Evolutionary conservation across 768 basidiomycete species (phyloP).

Genomic region (Pleurotus cornucopiae): DNA sequence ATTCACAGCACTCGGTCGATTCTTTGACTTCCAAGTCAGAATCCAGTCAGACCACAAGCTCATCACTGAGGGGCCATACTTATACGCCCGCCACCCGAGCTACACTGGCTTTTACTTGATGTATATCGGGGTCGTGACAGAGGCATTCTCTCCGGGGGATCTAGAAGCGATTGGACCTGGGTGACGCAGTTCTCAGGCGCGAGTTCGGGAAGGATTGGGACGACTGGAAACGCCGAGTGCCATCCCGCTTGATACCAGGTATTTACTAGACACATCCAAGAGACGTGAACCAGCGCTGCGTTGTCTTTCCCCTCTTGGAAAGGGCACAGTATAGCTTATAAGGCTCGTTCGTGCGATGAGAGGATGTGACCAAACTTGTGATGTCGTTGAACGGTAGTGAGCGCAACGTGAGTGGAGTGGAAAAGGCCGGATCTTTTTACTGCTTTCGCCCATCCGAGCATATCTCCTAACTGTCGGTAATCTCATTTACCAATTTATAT

Average conservation of each 20-base stretch:
- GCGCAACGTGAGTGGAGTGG: too few species aligned
- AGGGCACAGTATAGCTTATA: too few species aligned
- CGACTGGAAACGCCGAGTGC: slow-evolving; percentile 19
- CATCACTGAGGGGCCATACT: neutral
- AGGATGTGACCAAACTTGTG: too few species aligned
- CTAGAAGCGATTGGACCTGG: neutral
- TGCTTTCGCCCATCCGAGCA: too few species aligned
- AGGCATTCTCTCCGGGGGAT: neutral
- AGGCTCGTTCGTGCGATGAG: too few species aligned
- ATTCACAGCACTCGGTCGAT: neutral
- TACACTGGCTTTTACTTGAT: neutral
- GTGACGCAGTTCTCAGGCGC: neutral
- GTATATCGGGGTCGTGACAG: neutral
- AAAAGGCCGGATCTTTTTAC: too few species aligned
- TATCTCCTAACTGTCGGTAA: too few species aligned
- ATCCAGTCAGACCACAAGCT: neutral
- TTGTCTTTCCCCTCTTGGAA: too few species aligned
- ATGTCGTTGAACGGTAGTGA: too few species aligned
- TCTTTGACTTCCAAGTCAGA: neutral
- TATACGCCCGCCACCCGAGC: neutral
- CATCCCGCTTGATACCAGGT: slow-evolving; percentile 26
- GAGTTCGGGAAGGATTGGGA: neutral
- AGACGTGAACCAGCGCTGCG: too few species aligned
- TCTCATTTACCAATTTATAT: too few species aligned
- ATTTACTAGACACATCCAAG: slow-evolving; percentile 15